phyloP scores from a whole-genome alignment of 1,284 basidiomycete species.

The Fistulina hepatica region DNA sequence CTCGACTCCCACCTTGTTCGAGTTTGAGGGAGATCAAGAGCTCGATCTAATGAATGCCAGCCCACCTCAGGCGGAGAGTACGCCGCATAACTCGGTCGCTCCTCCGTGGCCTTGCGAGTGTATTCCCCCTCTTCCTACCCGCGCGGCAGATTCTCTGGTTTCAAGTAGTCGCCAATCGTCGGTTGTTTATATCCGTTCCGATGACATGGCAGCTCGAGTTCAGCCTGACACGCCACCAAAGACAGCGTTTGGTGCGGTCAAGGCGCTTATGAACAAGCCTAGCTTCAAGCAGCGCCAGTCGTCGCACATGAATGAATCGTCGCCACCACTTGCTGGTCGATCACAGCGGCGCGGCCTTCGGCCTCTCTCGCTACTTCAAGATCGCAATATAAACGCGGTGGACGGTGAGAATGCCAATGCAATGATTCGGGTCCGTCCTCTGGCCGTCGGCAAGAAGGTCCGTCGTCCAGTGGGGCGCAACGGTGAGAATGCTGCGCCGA shows the following conservation, averaged over 20 bases:
- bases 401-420: conserved; percentile 16
- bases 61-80: conserved; percentile 45
- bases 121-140: no score
- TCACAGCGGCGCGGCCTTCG: conserved; percentile 46
- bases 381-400: conserved; percentile 34
- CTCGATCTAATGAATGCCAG: no score
- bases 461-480: conserved; percentile 17
- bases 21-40: conserved; percentile 32
- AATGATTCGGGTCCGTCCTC: conserved; percentile 44
- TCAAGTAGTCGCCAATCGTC: conserved; percentile 45
- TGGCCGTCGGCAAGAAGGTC: conserved; percentile 44
- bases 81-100: conserved; percentile 41
- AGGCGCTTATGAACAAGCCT: conserved; percentile 41
- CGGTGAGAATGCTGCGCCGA: conserved; percentile 35
- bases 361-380: conserved; percentile 52
- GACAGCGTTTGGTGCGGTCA: conserved; percentile 33
- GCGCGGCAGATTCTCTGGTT: no score
- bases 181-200: conserved; percentile 53
- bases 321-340: not conserved
- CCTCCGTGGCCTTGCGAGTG: conserved; percentile 27
- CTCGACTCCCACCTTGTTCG: conserved; percentile 50
- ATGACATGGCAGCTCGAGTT: conserved; percentile 27
- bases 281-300: conserved; percentile 31
- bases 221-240: conserved; percentile 9
- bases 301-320: not conserved